Conservation (phyloP, 1,284 basidiomycete genomes). For the Phaffia rhodozyma region DNA sequence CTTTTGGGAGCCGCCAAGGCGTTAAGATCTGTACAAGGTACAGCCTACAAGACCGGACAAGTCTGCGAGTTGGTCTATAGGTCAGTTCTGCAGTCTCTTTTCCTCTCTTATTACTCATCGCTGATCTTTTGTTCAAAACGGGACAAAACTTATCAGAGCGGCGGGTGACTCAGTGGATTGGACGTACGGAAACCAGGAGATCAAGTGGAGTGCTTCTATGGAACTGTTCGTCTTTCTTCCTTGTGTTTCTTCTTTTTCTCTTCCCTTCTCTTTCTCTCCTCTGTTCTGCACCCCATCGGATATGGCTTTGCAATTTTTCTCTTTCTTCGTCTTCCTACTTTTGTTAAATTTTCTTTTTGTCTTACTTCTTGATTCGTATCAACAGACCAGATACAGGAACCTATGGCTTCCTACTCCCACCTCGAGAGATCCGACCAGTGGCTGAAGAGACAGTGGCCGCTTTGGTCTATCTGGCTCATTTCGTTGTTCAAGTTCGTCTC, state of each 20-base stretch:
- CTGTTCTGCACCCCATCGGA: neutral
- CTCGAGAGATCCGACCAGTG: slow-evolving; percentile 58
- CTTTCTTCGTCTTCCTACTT: too few relatives aligned
- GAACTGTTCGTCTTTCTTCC: neutral
- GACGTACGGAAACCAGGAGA: slow-evolving; percentile 45
- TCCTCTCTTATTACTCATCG: neutral
- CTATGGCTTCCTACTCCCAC: slow-evolving; percentile 51
- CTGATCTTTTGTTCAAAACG: neutral
- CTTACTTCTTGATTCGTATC: too few relatives aligned
- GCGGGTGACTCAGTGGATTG: slow-evolving; percentile 4
- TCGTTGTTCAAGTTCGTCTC: slow-evolving; percentile 38
- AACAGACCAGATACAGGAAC: slow-evolving; percentile 10
- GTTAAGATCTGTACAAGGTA: slow-evolving; percentile 46
- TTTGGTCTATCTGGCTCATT: slow-evolving; percentile 53
- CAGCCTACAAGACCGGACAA: slow-evolving; percentile 46
- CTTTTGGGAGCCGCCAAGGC: slow-evolving; percentile 57
- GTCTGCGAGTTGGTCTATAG: slow-evolving; percentile 54
- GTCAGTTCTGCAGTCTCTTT: neutral
- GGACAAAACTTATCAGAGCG: neutral
- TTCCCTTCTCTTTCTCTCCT: slow-evolving; percentile 8
- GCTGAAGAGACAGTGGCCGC: slow-evolving; percentile 61
- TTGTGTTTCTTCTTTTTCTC: slow-evolving; percentile 1
- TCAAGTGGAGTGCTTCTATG: slow-evolving; percentile 20
- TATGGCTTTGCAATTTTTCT: too few relatives aligned
- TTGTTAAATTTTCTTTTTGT: too few relatives aligned